Evolutionary conservation across 2,329 filamentous ascomycete genomes (phyloP).

Genomic region (Claviceps digitariae): DNA sequence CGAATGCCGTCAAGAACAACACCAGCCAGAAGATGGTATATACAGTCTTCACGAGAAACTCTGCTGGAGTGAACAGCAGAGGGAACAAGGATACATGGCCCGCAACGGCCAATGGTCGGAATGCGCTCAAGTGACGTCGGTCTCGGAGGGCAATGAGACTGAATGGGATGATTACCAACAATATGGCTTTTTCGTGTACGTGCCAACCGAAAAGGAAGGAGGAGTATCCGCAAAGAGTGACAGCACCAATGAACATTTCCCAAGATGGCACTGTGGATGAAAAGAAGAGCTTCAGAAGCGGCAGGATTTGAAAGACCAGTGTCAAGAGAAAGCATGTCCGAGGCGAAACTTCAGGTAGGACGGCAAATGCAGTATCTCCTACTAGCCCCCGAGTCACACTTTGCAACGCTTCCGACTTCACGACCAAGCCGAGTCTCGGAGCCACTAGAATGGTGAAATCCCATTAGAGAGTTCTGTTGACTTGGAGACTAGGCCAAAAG

Average conservation of each 20-base stretch:
- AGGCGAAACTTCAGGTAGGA: conserved; percentile 76
- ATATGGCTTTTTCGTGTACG: conserved; percentile 92
- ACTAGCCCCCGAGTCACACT: conserved; percentile 90
- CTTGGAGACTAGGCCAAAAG: neutral
- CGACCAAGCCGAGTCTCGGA: conserved; percentile 59
- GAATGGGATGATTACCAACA: conserved; percentile 90
- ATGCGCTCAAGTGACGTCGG: conserved; percentile 79
- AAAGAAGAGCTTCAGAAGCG: conserved; percentile 67
- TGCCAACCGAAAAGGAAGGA: conserved; percentile 98
- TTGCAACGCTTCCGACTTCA: conserved; percentile 62
- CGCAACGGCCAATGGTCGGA: conserved; percentile 80
- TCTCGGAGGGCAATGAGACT: conserved; percentile 84
- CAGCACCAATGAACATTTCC: conserved; percentile 78
- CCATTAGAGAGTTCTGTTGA: neutral
- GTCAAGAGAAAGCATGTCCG: conserved; percentile 71
- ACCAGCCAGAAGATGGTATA: conserved; percentile 92
- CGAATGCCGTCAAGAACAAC: conserved; percentile 73
- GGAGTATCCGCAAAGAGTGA: conserved; percentile 88
- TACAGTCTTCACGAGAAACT: conserved; percentile 86
- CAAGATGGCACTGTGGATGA: conserved; percentile 51
- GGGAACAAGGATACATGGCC: conserved; percentile 95
- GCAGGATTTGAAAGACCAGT: conserved; percentile 65
- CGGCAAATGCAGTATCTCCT: conserved; percentile 85
- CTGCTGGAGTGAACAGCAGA: conserved; percentile 76
- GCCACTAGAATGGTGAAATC: conserved; percentile 44